Conservation (phyloP, 202 grass and related monocot genomes). For the Setaria italica region DNA sequence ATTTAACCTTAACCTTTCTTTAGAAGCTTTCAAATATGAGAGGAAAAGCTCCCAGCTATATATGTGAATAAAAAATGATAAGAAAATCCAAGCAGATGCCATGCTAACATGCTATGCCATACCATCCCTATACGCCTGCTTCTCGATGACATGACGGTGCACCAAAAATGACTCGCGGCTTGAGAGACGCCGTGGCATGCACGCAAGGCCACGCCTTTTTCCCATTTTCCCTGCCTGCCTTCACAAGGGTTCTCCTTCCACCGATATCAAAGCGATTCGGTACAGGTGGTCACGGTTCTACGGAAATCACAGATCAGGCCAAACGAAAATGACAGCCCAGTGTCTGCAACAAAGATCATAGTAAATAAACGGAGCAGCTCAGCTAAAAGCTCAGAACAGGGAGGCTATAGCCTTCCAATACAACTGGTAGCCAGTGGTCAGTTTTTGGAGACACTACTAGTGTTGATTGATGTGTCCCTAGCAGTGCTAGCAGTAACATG, state of each 20-base stretch:
- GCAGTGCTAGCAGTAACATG: slow-evolving; percentile 16
- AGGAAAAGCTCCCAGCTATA: not conserved
- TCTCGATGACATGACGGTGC: slow-evolving; percentile 22
- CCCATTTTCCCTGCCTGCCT: not conserved
- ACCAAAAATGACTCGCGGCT: slow-evolving; percentile 15
- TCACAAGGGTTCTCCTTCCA: not conserved
- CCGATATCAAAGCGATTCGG: slow-evolving; percentile 2
- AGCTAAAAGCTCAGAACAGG: not conserved
- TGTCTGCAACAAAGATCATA: slow-evolving; percentile 5
- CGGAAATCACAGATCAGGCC: slow-evolving; percentile 6
- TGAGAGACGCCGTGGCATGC: not conserved
- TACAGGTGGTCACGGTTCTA: not conserved
- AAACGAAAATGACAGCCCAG: not conserved
- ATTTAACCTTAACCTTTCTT: not conserved
- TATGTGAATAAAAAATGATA: not conserved
- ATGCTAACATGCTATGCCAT: not conserved
- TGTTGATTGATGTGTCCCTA: slow-evolving; percentile 14
- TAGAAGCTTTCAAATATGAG: not conserved
- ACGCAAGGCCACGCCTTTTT: not conserved
- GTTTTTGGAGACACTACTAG: not conserved
- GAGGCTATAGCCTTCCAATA: not conserved
- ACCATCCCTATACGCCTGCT: not conserved
- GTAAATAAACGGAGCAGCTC: not conserved
- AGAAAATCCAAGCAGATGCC: not conserved
- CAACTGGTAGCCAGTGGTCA: not conserved